A percentile compares a stretch with the other conserved stretches of the same genome.
phyloP scores from a whole-genome alignment of 495 filamentous ascomycete species.

The Bathelium albidoporum region DNA sequence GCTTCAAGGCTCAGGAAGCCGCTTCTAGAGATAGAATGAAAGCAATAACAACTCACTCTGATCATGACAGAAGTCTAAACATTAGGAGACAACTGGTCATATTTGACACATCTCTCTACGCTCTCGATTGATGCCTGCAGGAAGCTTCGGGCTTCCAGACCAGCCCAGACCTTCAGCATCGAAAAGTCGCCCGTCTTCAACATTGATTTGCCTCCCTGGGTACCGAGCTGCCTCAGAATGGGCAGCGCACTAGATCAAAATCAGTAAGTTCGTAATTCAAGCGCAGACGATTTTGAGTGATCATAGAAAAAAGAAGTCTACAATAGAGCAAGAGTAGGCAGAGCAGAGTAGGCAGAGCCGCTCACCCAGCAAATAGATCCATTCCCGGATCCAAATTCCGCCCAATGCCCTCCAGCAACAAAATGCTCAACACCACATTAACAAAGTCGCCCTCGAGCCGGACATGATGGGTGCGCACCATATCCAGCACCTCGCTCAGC shows the following conservation, averaged over 20 bases:
- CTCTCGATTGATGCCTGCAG: conserved; percentile 81
- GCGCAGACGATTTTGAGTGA: not conserved
- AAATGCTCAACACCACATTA: conserved; percentile 91
- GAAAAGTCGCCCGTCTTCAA: conserved; percentile 57
- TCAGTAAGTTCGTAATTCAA: not conserved
- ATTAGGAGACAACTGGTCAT: conserved; percentile 36
- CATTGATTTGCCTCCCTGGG: conserved; percentile 59
- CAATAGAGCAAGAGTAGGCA: not conserved
- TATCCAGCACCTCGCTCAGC: conserved; percentile 73
- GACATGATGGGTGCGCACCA: conserved; percentile 92
- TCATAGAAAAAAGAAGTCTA: not conserved
- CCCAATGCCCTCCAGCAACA: conserved; percentile 91
- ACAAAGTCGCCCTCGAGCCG: conserved; percentile 96
- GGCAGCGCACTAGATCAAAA: conserved; percentile 59
- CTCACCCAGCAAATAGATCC: conserved; percentile 74
- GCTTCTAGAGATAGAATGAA: no score
- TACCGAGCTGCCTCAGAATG: conserved; percentile 79
- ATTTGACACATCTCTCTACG: conserved; percentile 46
- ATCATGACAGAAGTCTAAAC: conserved; percentile 22
- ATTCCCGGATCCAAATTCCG: conserved; percentile 73
- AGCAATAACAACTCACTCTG: no score
- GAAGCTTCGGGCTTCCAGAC: conserved; percentile 77
- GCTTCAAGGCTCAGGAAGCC: not conserved
- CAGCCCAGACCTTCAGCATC: conserved; percentile 93
- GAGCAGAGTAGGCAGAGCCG: conserved; percentile 8